These are phyloP conservation scores for Dryadomyces quercus-mongolicae DNA, from an alignment of 2,329 filamentous ascomycete species.

Conservation along the genomic window DNA sequence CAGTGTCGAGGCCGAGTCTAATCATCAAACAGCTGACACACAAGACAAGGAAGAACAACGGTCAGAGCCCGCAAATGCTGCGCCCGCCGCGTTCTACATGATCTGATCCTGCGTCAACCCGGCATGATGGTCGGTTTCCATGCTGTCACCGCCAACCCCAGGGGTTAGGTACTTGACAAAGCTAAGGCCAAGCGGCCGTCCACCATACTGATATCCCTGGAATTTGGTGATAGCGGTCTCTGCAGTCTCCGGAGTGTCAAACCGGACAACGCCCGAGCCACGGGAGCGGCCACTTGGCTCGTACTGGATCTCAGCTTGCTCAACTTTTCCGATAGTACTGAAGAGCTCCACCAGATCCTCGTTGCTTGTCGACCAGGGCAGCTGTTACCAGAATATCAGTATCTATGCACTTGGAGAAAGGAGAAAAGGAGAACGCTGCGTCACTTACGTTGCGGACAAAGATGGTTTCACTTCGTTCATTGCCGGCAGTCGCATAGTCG, in stretches of 20 bases:
- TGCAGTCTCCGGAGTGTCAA: slow-evolving; percentile 70
- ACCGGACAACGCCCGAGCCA: slow-evolving; percentile 92
- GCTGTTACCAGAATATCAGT: slow-evolving; percentile 33
- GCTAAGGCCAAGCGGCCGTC: slow-evolving; percentile 81
- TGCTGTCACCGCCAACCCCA: slow-evolving; percentile 50
- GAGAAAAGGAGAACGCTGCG: neutral
- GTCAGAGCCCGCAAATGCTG: neutral
- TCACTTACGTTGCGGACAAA: slow-evolving; percentile 87
- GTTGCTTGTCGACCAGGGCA: slow-evolving; percentile 98
- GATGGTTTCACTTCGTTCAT: slow-evolving; percentile 72
- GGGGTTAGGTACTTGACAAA: slow-evolving; percentile 85
- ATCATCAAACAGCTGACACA: neutral
- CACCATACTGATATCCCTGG: slow-evolving; percentile 93
- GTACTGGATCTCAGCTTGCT: slow-evolving; percentile 98
- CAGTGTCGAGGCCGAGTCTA: neutral
- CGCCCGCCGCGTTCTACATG: slow-evolving; percentile 45
- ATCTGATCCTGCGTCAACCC: slow-evolving; percentile 95
- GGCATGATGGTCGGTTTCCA: slow-evolving; percentile 69
- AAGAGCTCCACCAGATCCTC: slow-evolving; percentile 95
- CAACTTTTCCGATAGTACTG: slow-evolving; percentile 94
- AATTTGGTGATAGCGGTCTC: slow-evolving; percentile 96
- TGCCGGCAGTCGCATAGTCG: slow-evolving; percentile 77
- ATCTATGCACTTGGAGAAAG: slow-evolving; percentile 12
- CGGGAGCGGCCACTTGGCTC: slow-evolving; percentile 92
- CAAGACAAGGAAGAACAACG: neutral